These are phyloP conservation scores for Chaetoceros tenuissimus DNA, from an alignment of 108 stramenopile species.

Conservation along the genomic window DNA sequence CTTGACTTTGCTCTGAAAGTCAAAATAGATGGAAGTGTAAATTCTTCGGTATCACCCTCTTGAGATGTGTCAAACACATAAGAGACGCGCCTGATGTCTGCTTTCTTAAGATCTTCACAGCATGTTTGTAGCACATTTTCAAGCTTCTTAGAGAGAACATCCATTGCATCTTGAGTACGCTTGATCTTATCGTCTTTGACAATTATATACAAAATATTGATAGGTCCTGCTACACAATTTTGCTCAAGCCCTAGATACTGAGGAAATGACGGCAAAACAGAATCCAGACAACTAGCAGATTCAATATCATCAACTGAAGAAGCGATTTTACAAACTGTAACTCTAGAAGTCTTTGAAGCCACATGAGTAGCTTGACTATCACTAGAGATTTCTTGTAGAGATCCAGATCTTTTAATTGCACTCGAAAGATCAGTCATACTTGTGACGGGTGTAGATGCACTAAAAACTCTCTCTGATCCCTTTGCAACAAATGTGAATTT, in stretches of 20 bases:
- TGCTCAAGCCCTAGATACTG: slow-evolving; percentile 28
- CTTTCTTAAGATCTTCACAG: slow-evolving; percentile 41
- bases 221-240: slow-evolving; percentile 34
- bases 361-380: background rate
- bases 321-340: slow-evolving; percentile 7
- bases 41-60: slow-evolving; percentile 24
- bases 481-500: slow-evolving; percentile 71
- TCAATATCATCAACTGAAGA: background rate
- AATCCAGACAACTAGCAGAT: slow-evolving; percentile 2
- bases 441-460: slow-evolving; percentile 53
- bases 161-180: slow-evolving; percentile 33
- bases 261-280: slow-evolving; percentile 49
- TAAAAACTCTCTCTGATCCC: slow-evolving; percentile 58
- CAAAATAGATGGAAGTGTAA: slow-evolving; percentile 75
- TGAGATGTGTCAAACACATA: slow-evolving; percentile 45
- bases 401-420: slow-evolving; percentile 43
- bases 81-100: slow-evolving; percentile 73
- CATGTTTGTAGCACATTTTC: slow-evolving; percentile 31
- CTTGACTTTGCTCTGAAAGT: slow-evolving; percentile 75
- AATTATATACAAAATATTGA: slow-evolving; percentile 85
- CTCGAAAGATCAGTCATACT: slow-evolving; percentile 82
- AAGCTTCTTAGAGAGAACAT: slow-evolving; percentile 37
- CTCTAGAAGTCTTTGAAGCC: slow-evolving; percentile 15
- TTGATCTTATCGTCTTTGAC: slow-evolving; percentile 38
- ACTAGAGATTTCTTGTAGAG: slow-evolving; percentile 8